phyloP scores from a whole-genome alignment of 2,329 filamentous ascomycete species.

The Aspergillus neoniger region DNA sequence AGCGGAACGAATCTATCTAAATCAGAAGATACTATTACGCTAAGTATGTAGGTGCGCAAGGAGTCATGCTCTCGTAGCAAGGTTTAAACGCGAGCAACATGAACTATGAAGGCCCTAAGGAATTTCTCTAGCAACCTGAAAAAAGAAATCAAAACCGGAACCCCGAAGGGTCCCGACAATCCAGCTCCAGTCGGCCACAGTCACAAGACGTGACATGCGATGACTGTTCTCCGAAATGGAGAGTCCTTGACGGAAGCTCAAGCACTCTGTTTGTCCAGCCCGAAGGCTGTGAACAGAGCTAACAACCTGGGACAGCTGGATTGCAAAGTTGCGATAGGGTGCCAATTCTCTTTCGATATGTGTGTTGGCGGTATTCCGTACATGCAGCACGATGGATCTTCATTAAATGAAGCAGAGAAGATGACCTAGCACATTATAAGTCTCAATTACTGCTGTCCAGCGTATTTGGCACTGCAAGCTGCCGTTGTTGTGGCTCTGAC shows the following conservation, averaged over 20 bases:
- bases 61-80: slow-evolving; percentile 49
- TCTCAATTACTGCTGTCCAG: not conserved
- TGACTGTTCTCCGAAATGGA: slow-evolving; percentile 38
- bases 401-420: not conserved
- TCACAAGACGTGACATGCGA: slow-evolving; percentile 46
- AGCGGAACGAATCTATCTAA: not conserved
- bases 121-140: slow-evolving; percentile 42
- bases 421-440: not conserved
- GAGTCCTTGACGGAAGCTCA: slow-evolving; percentile 29
- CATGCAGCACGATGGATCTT: not conserved
- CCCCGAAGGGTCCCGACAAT: slow-evolving; percentile 26
- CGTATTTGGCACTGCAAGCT: not conserved
- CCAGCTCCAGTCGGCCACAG: slow-evolving; percentile 46
- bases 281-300: slow-evolving; percentile 2
- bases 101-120: slow-evolving; percentile 50
- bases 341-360: not conserved
- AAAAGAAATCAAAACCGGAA: slow-evolving; percentile 8
- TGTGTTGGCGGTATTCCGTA: not conserved
- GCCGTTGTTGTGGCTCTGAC: not conserved
- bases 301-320: slow-evolving; percentile 38
- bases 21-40: not conserved
- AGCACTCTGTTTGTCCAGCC: slow-evolving; percentile 10
- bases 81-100: slow-evolving; percentile 37
- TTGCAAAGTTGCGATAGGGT: slow-evolving; percentile 32
- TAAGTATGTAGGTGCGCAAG: slow-evolving; percentile 45